Conservation (phyloP, 1,284 basidiomycete genomes). For the Acaromyces ingoldii region DNA sequence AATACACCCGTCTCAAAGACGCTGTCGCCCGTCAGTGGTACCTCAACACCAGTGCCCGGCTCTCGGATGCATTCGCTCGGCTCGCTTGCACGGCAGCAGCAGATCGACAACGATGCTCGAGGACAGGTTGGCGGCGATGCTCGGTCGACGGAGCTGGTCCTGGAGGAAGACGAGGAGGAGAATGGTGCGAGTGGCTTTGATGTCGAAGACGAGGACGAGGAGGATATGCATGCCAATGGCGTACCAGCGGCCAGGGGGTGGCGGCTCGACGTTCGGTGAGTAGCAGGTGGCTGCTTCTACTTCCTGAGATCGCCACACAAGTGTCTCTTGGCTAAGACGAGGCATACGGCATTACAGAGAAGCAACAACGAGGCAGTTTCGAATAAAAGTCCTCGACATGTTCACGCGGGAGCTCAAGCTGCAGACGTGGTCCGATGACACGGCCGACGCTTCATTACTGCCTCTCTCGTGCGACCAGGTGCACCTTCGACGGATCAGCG, state of each 20-base stretch:
- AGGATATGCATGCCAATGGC: conserved; percentile 50
- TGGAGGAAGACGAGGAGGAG: conserved; percentile 19
- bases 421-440: conserved; percentile 30
- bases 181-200: conserved; percentile 18
- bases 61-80: not conserved
- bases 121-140: not conserved
- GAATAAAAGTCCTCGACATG: conserved; percentile 30
- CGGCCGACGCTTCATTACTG: conserved; percentile 21
- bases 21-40: not conserved
- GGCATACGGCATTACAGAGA: conserved; percentile 14
- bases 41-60: not conserved
- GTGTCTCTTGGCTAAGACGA: too few relatives aligned
- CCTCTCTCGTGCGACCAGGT: conserved; percentile 27
- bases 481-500: conserved; percentile 39
- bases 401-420: conserved; percentile 34
- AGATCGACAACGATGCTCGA: conserved; percentile 4
- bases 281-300: not conserved
- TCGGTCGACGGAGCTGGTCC: not conserved
- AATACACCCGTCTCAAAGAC: not conserved
- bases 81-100: not conserved
- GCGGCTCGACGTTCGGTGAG: conserved; percentile 32
- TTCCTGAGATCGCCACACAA: not conserved
- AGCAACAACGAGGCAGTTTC: conserved; percentile 30
- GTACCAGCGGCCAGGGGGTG: conserved; percentile 45
- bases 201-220: conserved; percentile 39